Percentiles rank a stretch among this genome's conserved stretches.
Conservation (phyloP, 306 rosid genomes). For the Dryas drummondii region DNA sequence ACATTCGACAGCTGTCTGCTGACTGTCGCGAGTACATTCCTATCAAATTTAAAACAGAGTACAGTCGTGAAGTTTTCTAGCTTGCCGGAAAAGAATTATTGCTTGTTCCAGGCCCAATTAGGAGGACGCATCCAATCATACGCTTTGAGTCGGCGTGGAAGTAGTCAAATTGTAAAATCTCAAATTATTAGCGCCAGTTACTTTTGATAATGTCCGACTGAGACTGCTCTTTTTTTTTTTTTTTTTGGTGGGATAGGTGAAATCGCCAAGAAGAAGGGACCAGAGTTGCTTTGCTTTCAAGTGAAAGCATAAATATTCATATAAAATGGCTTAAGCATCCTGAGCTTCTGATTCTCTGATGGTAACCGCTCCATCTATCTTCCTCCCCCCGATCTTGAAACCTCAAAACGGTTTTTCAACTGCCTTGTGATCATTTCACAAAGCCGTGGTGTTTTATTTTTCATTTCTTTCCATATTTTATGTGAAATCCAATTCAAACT, state of each 20-base stretch:
- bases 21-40: background rate
- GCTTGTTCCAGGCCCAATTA: too few species aligned
- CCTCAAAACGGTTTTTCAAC: background rate
- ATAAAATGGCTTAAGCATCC: constrained; percentile 10
- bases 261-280: background rate
- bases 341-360: constrained; percentile 14
- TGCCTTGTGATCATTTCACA: constrained; percentile 4
- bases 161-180: too few species aligned
- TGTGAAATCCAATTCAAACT: background rate
- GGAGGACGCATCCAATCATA: too few species aligned
- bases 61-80: too few species aligned
- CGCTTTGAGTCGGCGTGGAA: too few species aligned
- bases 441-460: constrained; percentile 2
- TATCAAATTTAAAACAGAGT: too few species aligned
- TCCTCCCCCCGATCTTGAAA: constrained; percentile 1
- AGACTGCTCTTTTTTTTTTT: background rate
- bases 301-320: background rate
- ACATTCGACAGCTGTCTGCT: too few species aligned
- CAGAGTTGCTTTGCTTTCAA: background rate
- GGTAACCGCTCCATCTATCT: constrained; percentile 14
- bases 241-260: background rate
- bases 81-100: too few species aligned
- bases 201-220: background rate
- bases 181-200: background rate
- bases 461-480: background rate